Base-by-base conservation (phyloP, 345 rosid genomes). In the Physaria fendleri region DNA sequence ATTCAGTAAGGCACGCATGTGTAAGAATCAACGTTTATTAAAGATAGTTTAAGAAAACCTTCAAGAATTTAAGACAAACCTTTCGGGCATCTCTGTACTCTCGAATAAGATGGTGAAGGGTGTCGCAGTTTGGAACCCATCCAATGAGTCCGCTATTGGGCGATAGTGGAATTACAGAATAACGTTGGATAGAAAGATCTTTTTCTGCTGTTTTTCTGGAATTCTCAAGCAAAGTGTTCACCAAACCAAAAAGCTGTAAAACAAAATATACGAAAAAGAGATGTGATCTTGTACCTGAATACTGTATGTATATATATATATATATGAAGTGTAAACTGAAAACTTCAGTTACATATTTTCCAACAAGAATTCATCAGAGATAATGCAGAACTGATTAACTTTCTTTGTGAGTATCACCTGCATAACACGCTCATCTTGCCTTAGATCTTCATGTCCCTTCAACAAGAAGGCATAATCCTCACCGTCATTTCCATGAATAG, bases 381-480 rank as follows among this genome's bases (percentile, higher is more conserved):
- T 9, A 37, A n/a, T 1, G 39, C 23, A 68, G 42, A 63, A 53
- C 37, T 53, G 27, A 24, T 21, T 4, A n/a, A n/a, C n/a, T n/a
- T n/a, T n/a, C n/a, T 34, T 43, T 20, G n/a, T 37, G 7, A 50
- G 65, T 71, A 25, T 14, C 58, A 92, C 98, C 97, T 93, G 99
- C 99, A 93, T 93, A 71, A 93, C 99, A 66, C 97, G 99, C 60
- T 93, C 99, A 79, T 93, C 97, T 64, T 93, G 99, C 72, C 99
- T 95, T 40, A 93, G 68, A 76, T 93, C 99, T 78, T 93, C 99
- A 68, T 93, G 99, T 25, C 99, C 97, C 79, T 93, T 93, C 59
- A 93, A 79, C 81, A 93, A 73, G 72, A 89, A 93, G 56, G 95
- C 85, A 66, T 93, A 73, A 52, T 87, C 97, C 72, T 87, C 85